Conservation (phyloP, 2,329 filamentous ascomycete genomes). For the Claviceps maximensis region DNA sequence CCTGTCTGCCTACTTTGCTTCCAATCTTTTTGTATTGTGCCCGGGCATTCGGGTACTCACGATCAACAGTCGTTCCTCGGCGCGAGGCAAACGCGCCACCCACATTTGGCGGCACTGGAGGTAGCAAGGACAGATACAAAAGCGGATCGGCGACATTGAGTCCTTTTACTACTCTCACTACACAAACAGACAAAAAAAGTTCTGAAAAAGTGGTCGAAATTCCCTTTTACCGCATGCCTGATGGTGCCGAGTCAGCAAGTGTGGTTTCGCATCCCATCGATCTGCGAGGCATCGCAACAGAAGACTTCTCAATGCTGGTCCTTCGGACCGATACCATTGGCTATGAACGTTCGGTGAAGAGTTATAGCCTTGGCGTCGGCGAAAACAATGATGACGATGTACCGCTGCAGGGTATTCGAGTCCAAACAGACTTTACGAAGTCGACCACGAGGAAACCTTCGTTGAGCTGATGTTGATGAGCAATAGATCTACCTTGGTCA, state of each 20-base stretch:
- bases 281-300: background rate
- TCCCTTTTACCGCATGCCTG: slow-evolving; percentile 20
- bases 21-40: slow-evolving; percentile 28
- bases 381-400: slow-evolving; percentile 22
- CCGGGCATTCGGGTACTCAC: slow-evolving; percentile 27
- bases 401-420: slow-evolving; percentile 25
- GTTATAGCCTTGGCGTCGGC: slow-evolving; percentile 16
- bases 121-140: slow-evolving; percentile 5
- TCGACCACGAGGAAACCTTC: slow-evolving; percentile 9
- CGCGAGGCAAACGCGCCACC: slow-evolving; percentile 11
- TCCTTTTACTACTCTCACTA: slow-evolving; percentile 9
- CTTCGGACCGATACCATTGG: slow-evolving; percentile 21
- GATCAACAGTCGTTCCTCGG: slow-evolving; percentile 11
- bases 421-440: slow-evolving; percentile 23
- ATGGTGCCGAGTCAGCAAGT: slow-evolving; percentile 17
- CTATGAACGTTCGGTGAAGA: slow-evolving; percentile 19
- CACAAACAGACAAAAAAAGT: slow-evolving; percentile 4
- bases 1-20: slow-evolving; percentile 38
- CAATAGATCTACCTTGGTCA: background rate
- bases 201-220: slow-evolving; percentile 5
- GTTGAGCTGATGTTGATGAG: background rate
- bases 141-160: slow-evolving; percentile 9
- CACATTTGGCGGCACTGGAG: slow-evolving; percentile 12
- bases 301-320: slow-evolving; percentile 8
- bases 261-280: slow-evolving; percentile 1